Evolutionary conservation across 306 rosid genomes (phyloP).

Genomic region (Hylodesmum podocarpum): DNA sequence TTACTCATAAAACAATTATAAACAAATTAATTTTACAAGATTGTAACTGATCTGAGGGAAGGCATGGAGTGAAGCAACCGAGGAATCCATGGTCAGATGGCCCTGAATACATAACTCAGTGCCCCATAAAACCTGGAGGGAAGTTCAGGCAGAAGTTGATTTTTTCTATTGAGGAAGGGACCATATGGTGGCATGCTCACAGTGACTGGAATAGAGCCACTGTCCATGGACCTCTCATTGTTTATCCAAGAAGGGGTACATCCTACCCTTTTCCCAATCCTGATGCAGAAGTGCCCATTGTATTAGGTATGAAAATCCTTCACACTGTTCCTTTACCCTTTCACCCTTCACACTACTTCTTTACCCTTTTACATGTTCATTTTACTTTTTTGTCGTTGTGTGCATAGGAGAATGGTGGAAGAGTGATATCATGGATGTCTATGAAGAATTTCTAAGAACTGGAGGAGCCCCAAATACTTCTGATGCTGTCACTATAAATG

Average conservation of each 20-base stretch:
- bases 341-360: no score
- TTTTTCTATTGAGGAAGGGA: constrained; percentile 52
- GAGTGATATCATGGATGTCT: constrained; percentile 40
- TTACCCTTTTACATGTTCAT: not conserved
- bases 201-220: constrained; percentile 67
- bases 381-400: not conserved
- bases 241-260: constrained; percentile 36
- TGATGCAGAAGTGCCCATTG: constrained; percentile 43
- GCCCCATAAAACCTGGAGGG: constrained; percentile 49
- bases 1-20: not conserved
- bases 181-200: constrained; percentile 80
- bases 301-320: constrained; percentile 43
- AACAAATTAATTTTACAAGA: not conserved
- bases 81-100: constrained; percentile 63
- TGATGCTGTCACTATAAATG: constrained; percentile 47
- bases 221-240: constrained; percentile 51
- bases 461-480: constrained; percentile 46
- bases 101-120: constrained; percentile 53
- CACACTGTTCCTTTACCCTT: not conserved
- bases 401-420: constrained; percentile 72
- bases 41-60: constrained; percentile 12
- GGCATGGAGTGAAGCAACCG: constrained; percentile 57
- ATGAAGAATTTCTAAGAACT: constrained; percentile 2
- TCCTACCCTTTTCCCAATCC: constrained; percentile 53
- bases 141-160: constrained; percentile 41